Conservation (phyloP, 768 basidiomycete species). For the Suillus plorans region DNA sequence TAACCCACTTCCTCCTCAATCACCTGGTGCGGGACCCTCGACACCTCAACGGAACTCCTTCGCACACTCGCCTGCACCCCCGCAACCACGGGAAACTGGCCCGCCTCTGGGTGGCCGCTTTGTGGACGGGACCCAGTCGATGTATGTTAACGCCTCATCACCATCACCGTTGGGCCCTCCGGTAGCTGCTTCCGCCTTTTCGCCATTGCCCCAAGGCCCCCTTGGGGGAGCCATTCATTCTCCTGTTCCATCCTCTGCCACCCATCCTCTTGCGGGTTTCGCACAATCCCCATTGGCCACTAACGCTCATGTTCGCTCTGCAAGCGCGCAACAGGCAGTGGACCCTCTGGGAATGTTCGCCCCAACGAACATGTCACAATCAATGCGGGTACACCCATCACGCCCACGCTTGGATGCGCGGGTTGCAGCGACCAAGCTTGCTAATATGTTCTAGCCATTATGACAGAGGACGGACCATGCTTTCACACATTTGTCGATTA, state of each 20-base stretch:
- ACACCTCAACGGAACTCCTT: conserved; percentile 26
- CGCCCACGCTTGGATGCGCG: conserved; percentile 78
- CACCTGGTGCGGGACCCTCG: conserved; percentile 59
- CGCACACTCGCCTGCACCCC: conserved; percentile 24
- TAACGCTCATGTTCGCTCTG: conserved; percentile 6
- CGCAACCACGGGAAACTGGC: conserved; percentile 29
- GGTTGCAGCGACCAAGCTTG: conserved; percentile 86
- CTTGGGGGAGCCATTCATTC: conserved; percentile 14
- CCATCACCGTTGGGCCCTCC: conserved; percentile 35
- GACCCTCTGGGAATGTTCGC: conserved; percentile 67
- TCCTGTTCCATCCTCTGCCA: conserved; percentile 6
- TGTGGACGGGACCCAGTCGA: conserved; percentile 76
- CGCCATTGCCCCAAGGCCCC: conserved; percentile 23
- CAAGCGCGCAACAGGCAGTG: conserved; percentile 34
- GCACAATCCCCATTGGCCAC: conserved; percentile 12
- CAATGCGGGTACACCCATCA: conserved; percentile 71
- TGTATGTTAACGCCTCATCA: conserved; percentile 62
- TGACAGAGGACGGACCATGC: not conserved
- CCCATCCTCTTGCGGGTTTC: conserved; percentile 19
- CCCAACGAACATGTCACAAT: conserved; percentile 67
- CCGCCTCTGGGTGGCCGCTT: conserved; percentile 66
- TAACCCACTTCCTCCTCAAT: conserved; percentile 41
- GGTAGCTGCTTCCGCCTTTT: conserved; percentile 35
- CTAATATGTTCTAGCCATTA: conserved; percentile 72
- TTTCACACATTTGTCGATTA: not conserved